phyloP scores from a whole-genome alignment of 495 filamentous ascomycete genomes.

The Podospora australis region DNA sequence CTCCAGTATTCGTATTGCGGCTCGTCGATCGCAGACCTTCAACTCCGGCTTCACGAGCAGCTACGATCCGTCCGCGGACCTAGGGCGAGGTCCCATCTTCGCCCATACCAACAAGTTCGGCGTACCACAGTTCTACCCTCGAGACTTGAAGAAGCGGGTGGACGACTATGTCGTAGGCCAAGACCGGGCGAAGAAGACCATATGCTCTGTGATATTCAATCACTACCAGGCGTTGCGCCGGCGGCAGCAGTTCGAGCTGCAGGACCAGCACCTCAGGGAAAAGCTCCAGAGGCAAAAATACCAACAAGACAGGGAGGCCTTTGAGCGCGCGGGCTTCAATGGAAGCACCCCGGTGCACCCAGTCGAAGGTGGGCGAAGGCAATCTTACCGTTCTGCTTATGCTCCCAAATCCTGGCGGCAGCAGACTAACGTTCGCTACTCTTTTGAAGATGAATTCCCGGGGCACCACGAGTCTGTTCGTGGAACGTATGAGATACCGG shows the following conservation, averaged over 20 bases:
- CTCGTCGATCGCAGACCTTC: conserved; percentile 33
- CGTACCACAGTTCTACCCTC: conserved; percentile 70
- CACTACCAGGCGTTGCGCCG: conserved; percentile 89
- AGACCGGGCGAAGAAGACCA: conserved; percentile 89
- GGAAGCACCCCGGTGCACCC: conserved; percentile 28
- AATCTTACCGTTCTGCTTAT: conserved; percentile 19
- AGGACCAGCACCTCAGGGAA: conserved; percentile 57
- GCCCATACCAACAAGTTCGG: conserved; percentile 45
- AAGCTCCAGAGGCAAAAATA: conserved; percentile 40
- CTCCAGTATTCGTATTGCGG: conserved; percentile 17
- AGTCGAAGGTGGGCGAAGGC: conserved; percentile 44
- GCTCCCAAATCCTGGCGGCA: conserved; percentile 14
- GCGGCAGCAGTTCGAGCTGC: conserved; percentile 69
- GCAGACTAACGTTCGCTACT: conserved; percentile 24
- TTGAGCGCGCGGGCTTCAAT: conserved; percentile 24
- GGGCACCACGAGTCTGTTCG: conserved; percentile 61
- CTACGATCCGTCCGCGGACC: conserved; percentile 63
- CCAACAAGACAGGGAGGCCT: conserved; percentile 34
- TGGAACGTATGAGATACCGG: conserved; percentile 24
- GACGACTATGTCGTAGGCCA: conserved; percentile 97
- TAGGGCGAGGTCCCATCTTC: conserved; percentile 45
- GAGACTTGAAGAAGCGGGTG: conserved; percentile 77
- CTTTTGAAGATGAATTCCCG: conserved; percentile 66
- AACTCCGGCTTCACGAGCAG: conserved; percentile 56
- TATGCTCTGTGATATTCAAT: conserved; percentile 93